Base-by-base conservation (phyloP, 345 rosid species). In the Geranium rotundifolium region DNA sequence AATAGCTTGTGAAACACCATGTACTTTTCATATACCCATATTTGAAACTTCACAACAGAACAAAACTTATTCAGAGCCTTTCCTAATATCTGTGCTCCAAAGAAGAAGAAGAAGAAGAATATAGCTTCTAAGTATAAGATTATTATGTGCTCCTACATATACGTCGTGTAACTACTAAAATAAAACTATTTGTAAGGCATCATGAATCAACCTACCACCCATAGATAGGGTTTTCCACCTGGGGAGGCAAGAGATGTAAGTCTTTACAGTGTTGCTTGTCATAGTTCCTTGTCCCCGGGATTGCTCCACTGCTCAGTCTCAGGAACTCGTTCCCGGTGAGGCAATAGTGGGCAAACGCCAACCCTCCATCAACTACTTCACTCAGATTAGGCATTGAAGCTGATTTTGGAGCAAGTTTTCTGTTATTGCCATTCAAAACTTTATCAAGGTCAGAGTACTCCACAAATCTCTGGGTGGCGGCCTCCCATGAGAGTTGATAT, bases 401-500 rank as follows among this genome's bases (percentile, higher is more conserved):
- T 19, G 90, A 80, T 76, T 80, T 85, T 39, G 66, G 65, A 37
- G 67, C 67, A 64, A 58, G 52, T 72, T 75, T 39, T 61, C 37
- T 31, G 3, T 17, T 62, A 57, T 46, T 14, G 67, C 72, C 52
- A 37, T 69, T 79, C 63, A 93, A 60, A 72, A 93, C 58, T 69
- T 62, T 83, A 61, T 81, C 87, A 1, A 93, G 91, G 49, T 88
- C 97, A 0, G 99, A 90, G 64, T 80, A 81, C 66, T 93, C 89
- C 70, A 82, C 72, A 69, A 93, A 93, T 77, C 97, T 90, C 65
- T 88, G 84, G 17, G 96, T 93, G 7, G 99, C 97, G 59, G 99
- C 99, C 70, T 92, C 99, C 99, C 99, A 89, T 2, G 99, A 89
- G n/a, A 93, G 95, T 60, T 73, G 69, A 67, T 87, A 84, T 65